Percentiles rank a stretch among this genome's conserved stretches.
Evolutionary conservation across 805 yeast genomes (phyloP).

Genomic region (Candida odintsovae): DNA sequence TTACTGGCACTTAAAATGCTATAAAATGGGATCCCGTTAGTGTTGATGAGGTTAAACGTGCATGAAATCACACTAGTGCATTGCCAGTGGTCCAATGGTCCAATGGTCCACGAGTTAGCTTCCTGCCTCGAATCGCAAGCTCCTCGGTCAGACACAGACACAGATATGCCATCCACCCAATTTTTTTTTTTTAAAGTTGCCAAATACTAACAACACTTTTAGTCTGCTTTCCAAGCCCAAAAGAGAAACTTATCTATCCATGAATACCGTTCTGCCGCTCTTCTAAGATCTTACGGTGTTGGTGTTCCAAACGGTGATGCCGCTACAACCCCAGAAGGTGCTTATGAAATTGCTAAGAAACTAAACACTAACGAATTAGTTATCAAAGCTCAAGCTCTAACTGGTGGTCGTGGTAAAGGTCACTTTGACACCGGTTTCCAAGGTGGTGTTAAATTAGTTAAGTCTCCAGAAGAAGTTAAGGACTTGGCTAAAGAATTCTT

Average conservation of each 20-base stretch:
- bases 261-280: conserved; percentile 91
- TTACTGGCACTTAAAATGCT: background rate
- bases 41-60: background rate
- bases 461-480: conserved; percentile 79
- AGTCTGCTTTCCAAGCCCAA: conserved; percentile 17
- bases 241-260: conserved; percentile 84
- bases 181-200: background rate
- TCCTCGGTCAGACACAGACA: background rate
- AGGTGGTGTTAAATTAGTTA: conserved; percentile 92
- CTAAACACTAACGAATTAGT: conserved; percentile 80
- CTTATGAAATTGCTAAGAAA: conserved; percentile 72
- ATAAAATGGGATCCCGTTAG: background rate
- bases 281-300: conserved; percentile 74
- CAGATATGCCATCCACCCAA: background rate
- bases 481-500: conserved; percentile 86
- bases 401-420: conserved; percentile 99
- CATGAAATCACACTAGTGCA: background rate
- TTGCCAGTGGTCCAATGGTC: no score
- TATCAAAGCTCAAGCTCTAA: conserved; percentile 95
- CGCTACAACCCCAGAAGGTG: conserved; percentile 85
- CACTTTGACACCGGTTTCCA: conserved; percentile 92
- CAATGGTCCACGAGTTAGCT: no score
- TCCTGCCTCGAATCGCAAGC: background rate
- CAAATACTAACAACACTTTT: conserved; percentile 1
- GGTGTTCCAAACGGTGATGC: conserved; percentile 91